These are phyloP conservation scores for Primulina tabacum DNA, from an alignment of 257 asterid species.

Conservation along the genomic window DNA sequence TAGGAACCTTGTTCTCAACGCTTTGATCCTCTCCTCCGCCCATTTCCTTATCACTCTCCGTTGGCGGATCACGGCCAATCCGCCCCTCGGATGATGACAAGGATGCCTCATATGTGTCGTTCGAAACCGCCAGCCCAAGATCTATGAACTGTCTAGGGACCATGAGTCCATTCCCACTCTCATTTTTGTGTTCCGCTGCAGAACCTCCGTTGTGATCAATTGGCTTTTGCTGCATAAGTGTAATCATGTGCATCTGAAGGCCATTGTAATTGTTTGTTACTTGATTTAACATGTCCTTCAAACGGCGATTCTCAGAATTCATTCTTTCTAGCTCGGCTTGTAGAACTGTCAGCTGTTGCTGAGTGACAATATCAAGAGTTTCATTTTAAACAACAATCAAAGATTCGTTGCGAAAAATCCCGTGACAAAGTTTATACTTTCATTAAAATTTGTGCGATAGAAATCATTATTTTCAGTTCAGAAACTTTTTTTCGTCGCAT, in stretches of 20 bases:
- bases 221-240: conserved; percentile 50
- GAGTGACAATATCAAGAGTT: not conserved
- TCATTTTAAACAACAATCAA: not conserved
- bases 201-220: conserved; percentile 26
- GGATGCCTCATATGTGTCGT: conserved; percentile 47
- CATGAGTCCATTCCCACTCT: conserved; percentile 34
- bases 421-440: no score
- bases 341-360: conserved; percentile 42
- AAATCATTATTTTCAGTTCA: no score
- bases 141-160: conserved; percentile 88
- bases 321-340: conserved; percentile 63
- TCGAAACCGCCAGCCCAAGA: conserved; percentile 50
- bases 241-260: conserved; percentile 54
- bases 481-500: not conserved
- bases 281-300: conserved; percentile 51
- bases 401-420: not conserved
- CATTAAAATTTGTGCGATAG: no score
- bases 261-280: conserved; percentile 39
- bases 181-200: conserved; percentile 31
- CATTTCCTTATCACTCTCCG: conserved; percentile 30
- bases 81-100: conserved; percentile 60
- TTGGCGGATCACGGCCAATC: conserved; percentile 35
- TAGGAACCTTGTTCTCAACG: conserved; percentile 49
- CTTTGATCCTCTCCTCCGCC: conserved; percentile 40
- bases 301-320: conserved; percentile 47